phyloP scores from a whole-genome alignment of 2,329 filamentous ascomycete genomes.

The Hawksworthiomyces lignivorus region DNA sequence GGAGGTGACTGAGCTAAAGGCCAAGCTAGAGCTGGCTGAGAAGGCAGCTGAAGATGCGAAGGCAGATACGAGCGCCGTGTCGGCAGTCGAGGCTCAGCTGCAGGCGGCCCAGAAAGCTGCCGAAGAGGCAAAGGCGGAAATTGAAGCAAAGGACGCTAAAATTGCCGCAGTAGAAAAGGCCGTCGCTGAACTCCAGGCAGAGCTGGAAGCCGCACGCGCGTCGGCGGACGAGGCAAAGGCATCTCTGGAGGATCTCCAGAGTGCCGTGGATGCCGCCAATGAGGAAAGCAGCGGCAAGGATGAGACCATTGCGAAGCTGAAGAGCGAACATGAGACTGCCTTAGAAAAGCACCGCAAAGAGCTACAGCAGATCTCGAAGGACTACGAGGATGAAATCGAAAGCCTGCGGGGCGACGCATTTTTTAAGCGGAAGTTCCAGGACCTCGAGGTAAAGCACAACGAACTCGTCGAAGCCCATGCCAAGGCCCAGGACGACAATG shows the following conservation, averaged over 20 bases:
- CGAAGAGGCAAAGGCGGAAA: too few relatives aligned
- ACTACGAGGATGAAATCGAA: conserved; percentile 59
- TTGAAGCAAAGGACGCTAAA: conserved; percentile 35
- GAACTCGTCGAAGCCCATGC: conserved; percentile 28
- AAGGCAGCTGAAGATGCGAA: conserved; percentile 35
- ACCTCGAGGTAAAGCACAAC: conserved; percentile 49
- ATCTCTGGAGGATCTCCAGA: conserved; percentile 39
- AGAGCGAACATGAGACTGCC: conserved; percentile 36
- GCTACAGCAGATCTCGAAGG: conserved; percentile 49
- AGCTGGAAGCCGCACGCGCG: conserved; percentile 29
- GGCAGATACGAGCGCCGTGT: conserved; percentile 28
- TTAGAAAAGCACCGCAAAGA: conserved; percentile 47
- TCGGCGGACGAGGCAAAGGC: conserved; percentile 36
- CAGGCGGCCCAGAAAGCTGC: conserved; percentile 41
- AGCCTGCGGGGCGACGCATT: conserved; percentile 54
- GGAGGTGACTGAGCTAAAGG: conserved; percentile 43
- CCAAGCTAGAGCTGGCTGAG: conserved; percentile 39
- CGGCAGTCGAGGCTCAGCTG: conserved; percentile 35
- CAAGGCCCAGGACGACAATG: conserved; percentile 30
- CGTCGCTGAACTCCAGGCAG: conserved; percentile 25
- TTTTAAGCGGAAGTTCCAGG: conserved; percentile 56
- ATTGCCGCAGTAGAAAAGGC: conserved; percentile 36
- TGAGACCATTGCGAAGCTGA: conserved; percentile 40
- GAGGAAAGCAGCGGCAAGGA: conserved; percentile 41
- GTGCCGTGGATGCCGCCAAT: conserved; percentile 40